Evolutionary conservation across 75 land plant genomes (phyloP).

Genomic region (Larix kaempferi): DNA sequence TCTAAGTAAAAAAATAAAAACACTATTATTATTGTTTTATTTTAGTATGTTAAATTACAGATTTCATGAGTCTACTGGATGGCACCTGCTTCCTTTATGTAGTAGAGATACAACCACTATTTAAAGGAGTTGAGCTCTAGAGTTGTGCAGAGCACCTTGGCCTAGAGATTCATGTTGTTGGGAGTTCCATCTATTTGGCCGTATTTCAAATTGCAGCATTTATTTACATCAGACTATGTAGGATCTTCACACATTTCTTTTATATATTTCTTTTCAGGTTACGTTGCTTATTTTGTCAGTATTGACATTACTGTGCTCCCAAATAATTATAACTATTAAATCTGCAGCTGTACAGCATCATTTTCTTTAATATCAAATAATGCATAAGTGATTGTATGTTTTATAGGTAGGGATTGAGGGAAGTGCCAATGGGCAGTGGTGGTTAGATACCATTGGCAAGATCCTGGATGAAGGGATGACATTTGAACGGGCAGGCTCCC

Average conservation of each 20-base stretch:
- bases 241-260: not conserved
- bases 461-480: constrained; percentile 61
- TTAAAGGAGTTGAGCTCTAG: not conserved
- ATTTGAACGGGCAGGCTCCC: constrained; percentile 79
- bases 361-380: not conserved
- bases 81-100: not conserved
- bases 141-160: not conserved
- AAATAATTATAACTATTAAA: not conserved
- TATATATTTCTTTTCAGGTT: not conserved
- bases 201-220: not conserved
- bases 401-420: constrained; percentile 89
- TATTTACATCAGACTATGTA: not conserved
- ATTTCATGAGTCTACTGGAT: not conserved
- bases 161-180: not conserved
- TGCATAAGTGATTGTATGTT: not conserved
- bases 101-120: not conserved
- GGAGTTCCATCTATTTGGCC: not conserved
- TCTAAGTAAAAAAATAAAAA: too few relatives aligned
- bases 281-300: not conserved
- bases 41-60: too few relatives aligned
- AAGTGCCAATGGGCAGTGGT: constrained; percentile 92
- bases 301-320: not conserved
- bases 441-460: constrained; percentile 77
- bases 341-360: not conserved
- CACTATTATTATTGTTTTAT: too few relatives aligned